Conservation (phyloP, 495 filamentous ascomycete genomes). For the Cairneyella variabilis region DNA sequence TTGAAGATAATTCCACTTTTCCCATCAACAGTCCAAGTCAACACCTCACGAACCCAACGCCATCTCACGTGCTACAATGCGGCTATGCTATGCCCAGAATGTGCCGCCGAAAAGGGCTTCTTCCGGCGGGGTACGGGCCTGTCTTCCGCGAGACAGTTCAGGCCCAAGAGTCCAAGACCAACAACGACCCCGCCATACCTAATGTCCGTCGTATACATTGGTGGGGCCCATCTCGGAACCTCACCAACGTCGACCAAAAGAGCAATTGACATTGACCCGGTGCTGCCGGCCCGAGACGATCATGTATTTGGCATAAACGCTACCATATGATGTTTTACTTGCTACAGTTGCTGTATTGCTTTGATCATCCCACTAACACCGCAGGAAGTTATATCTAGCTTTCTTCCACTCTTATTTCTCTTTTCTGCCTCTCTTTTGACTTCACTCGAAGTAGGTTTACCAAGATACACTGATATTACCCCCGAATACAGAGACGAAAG, state of each 20-base stretch:
- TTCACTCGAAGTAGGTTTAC: background rate
- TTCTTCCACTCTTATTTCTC: background rate
- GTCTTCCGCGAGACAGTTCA: conserved; percentile 5
- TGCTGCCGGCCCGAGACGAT: conserved; percentile 19
- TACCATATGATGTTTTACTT: background rate
- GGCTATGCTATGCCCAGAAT: conserved; percentile 1
- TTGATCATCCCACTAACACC: background rate
- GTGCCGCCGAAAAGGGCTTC: background rate
- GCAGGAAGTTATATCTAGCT: conserved; percentile 5
- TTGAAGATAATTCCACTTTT: no score
- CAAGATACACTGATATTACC: background rate
- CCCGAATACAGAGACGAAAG: background rate
- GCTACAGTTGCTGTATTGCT: background rate
- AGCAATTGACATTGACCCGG: conserved; percentile 15
- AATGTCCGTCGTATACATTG: background rate
- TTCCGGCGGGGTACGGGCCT: conserved; percentile 8
- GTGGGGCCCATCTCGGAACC: conserved; percentile 11
- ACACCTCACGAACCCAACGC: conserved; percentile 3
- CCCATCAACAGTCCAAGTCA: no score
- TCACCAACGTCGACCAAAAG: conserved; percentile 1
- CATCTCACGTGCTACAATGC: conserved; percentile 10
- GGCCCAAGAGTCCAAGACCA: background rate
- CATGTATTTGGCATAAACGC: background rate
- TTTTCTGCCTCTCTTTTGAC: conserved; percentile 1
- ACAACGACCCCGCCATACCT: conserved; percentile 16